Evolutionary conservation across 495 filamentous ascomycete species (phyloP).

Genomic region (Delitschia confertaspora): DNA sequence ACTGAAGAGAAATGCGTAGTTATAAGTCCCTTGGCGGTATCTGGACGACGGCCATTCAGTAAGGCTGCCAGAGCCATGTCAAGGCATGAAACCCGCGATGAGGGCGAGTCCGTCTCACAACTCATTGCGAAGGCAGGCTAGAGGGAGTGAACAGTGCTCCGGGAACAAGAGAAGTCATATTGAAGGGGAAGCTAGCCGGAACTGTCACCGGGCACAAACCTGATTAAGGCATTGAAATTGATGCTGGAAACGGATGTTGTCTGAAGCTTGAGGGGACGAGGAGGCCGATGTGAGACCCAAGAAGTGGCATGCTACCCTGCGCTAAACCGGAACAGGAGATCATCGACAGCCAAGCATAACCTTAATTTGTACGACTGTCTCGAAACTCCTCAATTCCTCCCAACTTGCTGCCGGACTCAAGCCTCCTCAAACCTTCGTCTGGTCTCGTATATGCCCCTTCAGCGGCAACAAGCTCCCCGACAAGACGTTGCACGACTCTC

Average conservation of each 20-base stretch:
- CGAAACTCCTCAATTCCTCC: too few species aligned
- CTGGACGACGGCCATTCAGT: background rate
- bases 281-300: constrained; percentile 15
- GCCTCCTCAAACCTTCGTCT: background rate
- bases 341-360: constrained; percentile 16
- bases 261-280: constrained; percentile 15
- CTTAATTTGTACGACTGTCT: constrained; percentile 12
- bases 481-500: too few species aligned
- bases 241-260: constrained; percentile 24
- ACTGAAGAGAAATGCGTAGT: constrained; percentile 13
- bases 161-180: constrained; percentile 16
- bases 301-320: constrained; percentile 11
- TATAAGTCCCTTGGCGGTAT: constrained; percentile 26
- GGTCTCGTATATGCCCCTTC: too few species aligned
- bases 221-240: constrained; percentile 24
- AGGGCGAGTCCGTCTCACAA: constrained; percentile 27
- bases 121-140: constrained; percentile 5
- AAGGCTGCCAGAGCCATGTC: constrained; percentile 21
- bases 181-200: constrained; percentile 9
- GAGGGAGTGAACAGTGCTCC: constrained; percentile 14
- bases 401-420: too few species aligned
- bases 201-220: constrained; percentile 3
- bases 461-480: too few species aligned
- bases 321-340: constrained; percentile 4
- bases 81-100: constrained; percentile 29